Conservation (phyloP, 2,329 filamentous ascomycete genomes). For the Dactylellina drechsleri region DNA sequence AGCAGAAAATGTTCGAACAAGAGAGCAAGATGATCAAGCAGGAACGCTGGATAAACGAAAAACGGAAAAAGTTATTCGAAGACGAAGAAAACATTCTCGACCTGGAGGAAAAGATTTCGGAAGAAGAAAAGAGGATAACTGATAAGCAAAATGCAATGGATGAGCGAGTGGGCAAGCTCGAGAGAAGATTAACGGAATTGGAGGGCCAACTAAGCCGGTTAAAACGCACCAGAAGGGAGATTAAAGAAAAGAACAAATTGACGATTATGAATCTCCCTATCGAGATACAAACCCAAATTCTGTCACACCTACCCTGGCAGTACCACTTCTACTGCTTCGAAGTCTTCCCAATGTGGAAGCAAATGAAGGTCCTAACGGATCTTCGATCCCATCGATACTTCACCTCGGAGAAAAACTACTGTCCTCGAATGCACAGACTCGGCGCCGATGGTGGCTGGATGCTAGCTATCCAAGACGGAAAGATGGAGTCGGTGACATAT, state of each 20-base stretch:
- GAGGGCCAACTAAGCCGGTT: conserved; percentile 21
- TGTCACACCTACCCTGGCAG: conserved; percentile 41
- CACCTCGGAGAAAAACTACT: conserved; percentile 44
- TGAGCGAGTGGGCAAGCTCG: conserved; percentile 28
- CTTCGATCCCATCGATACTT: conserved; percentile 29
- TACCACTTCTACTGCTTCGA: conserved; percentile 51
- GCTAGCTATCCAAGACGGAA: conserved; percentile 31
- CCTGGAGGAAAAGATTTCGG: conserved; percentile 24
- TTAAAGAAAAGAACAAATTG: conserved; percentile 34
- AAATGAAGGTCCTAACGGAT: conserved; percentile 32
- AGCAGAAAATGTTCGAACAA: conserved; percentile 35
- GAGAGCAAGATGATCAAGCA: conserved; percentile 49
- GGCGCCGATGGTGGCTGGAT: conserved; percentile 38
- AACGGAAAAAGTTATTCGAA: conserved; percentile 45
- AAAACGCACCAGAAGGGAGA: conserved; percentile 26
- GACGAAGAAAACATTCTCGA: conserved; percentile 41
- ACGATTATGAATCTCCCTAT: conserved; percentile 45
- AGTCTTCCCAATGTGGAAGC: conserved; percentile 40
- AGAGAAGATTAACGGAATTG: conserved; percentile 37
- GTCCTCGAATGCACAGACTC: conserved; percentile 42
- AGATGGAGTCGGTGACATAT: conserved; percentile 42
- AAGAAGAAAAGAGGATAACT: conserved; percentile 36
- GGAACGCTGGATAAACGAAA: conserved; percentile 45
- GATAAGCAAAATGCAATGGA: conserved; percentile 32
- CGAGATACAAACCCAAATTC: conserved; percentile 40